Percentiles rank a stretch among this genome's conserved stretches.
Evolutionary conservation across 176 grass and related monocot genomes (phyloP).

Genomic region (Tillandsia fasciculata): DNA sequence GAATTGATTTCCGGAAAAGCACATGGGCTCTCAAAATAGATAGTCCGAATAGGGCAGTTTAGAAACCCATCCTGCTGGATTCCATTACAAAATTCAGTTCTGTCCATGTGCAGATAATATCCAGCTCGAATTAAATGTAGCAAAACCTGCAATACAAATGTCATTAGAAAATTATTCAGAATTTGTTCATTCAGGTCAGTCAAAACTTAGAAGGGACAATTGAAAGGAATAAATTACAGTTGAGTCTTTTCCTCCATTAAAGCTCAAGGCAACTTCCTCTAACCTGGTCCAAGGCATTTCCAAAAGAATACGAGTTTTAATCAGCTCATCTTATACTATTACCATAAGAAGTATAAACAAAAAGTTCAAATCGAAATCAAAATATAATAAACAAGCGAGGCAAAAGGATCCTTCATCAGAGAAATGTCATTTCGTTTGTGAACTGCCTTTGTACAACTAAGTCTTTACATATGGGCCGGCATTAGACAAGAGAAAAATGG

Average conservation of each 20-base stretch:
- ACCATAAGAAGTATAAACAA: too few relatives aligned
- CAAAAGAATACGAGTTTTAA: conserved; percentile 15
- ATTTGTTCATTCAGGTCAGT: conserved; percentile 5
- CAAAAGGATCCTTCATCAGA: too few relatives aligned
- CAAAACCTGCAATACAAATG: conserved; percentile 46
- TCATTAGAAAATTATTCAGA: not conserved
- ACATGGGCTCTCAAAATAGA: conserved; percentile 89
- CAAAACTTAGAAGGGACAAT: conserved; percentile 17
- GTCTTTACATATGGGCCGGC: too few relatives aligned
- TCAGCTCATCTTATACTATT: not conserved
- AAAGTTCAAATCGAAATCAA: too few relatives aligned
- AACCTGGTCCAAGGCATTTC: conserved; percentile 48
- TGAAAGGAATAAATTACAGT: conserved; percentile 58
- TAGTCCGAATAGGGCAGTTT: conserved; percentile 87
- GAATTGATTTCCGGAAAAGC: conserved; percentile 93
- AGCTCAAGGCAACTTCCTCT: conserved; percentile 92
- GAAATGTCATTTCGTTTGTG: too few relatives aligned
- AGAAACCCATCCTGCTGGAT: conserved; percentile 27
- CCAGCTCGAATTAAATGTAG: conserved; percentile 92
- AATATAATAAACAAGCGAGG: too few relatives aligned
- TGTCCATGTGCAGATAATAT: conserved; percentile 75
- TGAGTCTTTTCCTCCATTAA: conserved; percentile 99
- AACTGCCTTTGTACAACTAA: too few relatives aligned
- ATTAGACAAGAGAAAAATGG: too few relatives aligned
- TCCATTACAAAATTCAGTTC: conserved; percentile 25